Evolutionary conservation across 306 rosid species (phyloP).

Genomic region (Gastrolobium bilobum): DNA sequence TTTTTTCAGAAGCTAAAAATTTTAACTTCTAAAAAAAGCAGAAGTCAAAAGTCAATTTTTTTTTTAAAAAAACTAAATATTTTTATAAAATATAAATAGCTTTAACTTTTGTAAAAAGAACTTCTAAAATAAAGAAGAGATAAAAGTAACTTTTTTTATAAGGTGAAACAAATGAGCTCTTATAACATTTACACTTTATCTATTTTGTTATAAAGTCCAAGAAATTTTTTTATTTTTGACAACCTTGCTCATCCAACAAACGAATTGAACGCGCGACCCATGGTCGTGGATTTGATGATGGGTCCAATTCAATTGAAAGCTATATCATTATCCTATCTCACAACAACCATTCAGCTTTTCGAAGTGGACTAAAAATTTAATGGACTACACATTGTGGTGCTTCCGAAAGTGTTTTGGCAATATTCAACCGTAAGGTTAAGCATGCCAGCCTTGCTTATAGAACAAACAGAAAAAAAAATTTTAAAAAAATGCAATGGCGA

Average conservation of each 20-base stretch:
- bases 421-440: neutral
- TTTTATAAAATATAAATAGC: too few relatives aligned
- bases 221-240: neutral
- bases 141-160: too few relatives aligned
- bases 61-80: too few relatives aligned
- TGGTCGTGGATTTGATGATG: neutral
- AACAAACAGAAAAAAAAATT: neutral
- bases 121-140: too few relatives aligned
- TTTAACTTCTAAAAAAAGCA: too few relatives aligned
- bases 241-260: neutral
- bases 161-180: too few relatives aligned
- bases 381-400: neutral
- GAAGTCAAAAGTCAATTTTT: too few relatives aligned
- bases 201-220: too few relatives aligned
- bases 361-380: slow-evolving; percentile 1
- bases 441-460: neutral
- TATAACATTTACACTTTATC: too few relatives aligned
- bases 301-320: neutral
- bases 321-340: neutral
- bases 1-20: too few relatives aligned
- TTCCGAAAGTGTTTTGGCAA: neutral
- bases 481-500: neutral
- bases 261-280: neutral
- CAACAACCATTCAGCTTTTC: neutral
- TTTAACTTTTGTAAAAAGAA: too few relatives aligned